These are phyloP conservation scores for Turnera subulata DNA, from an alignment of 345 rosid species.

Conservation along the genomic window DNA sequence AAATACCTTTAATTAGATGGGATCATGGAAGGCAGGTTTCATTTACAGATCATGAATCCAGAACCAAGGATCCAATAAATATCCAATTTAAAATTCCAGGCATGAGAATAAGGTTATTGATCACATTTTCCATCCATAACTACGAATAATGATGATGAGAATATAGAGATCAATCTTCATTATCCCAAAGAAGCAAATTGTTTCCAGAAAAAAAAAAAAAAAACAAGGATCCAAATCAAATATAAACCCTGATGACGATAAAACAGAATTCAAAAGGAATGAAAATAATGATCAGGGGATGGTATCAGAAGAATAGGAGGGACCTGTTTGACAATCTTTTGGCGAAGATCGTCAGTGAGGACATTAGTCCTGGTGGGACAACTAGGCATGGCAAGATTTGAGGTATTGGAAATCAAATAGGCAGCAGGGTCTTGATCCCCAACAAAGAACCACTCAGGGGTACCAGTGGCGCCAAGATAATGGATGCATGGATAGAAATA, in stretches of 20 bases:
- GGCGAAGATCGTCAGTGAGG: slow-evolving; percentile 72
- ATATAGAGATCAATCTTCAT: no score
- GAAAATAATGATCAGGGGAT: not conserved
- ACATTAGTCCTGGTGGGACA: slow-evolving; percentile 33
- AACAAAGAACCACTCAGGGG: slow-evolving; percentile 75
- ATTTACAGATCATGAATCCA: no score
- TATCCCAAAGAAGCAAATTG: not conserved
- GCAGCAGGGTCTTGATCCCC: slow-evolving; percentile 64
- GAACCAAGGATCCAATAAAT: no score
- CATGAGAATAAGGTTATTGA: no score
- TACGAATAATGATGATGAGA: no score
- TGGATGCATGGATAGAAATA: slow-evolving; percentile 67
- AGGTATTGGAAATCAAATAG: slow-evolving; percentile 43
- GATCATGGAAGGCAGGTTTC: no score
- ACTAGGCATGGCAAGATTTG: slow-evolving; percentile 41
- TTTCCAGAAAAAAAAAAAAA: not conserved
- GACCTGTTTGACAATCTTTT: slow-evolving; percentile 91
- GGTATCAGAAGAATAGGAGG: not conserved
- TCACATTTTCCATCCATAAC: no score
- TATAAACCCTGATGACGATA: no score
- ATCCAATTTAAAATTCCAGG: no score
- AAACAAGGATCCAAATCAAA: no score
- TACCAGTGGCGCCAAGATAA: slow-evolving; percentile 46
- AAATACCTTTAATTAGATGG: no score
- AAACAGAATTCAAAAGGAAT: not conserved